A percentile compares a stretch with the other conserved stretches of the same genome.
phyloP scores from a whole-genome alignment of 306 rosid species.

The Prunus kanzakura region DNA sequence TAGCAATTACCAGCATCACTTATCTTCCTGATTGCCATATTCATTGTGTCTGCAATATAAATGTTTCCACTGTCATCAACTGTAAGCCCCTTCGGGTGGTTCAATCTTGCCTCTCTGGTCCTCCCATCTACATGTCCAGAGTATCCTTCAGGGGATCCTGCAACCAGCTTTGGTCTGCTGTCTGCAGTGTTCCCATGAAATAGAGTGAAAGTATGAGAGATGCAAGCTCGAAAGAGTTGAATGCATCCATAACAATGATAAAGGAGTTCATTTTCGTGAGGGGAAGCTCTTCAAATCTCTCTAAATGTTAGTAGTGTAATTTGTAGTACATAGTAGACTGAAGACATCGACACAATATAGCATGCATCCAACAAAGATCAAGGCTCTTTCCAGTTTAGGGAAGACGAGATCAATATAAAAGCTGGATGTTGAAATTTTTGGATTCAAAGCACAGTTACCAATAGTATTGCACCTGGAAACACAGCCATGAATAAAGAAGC shows the following conservation, averaged over 20 bases:
- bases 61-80: conserved; percentile 92
- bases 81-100: conserved; percentile 82
- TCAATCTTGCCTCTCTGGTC: conserved; percentile 80
- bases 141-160: conserved; percentile 86
- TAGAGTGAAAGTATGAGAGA: conserved; percentile 7
- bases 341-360: neutral
- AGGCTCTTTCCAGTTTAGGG: neutral
- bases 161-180: conserved; percentile 77
- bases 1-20: conserved; percentile 66
- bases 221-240: neutral
- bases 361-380: neutral
- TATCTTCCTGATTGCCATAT: conserved; percentile 91
- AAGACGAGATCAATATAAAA: neutral
- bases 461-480: neutral
- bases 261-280: neutral
- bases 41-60: conserved; percentile 79
- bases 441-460: neutral
- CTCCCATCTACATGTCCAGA: conserved; percentile 86
- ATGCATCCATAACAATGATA: neutral
- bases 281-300: neutral
- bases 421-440: neutral
- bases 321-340: neutral
- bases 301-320: neutral
- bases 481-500: neutral
- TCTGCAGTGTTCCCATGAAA: conserved; percentile 51